phyloP scores from a whole-genome alignment of 768 basidiomycete genomes.

The Termitomyces bulborhizus region DNA sequence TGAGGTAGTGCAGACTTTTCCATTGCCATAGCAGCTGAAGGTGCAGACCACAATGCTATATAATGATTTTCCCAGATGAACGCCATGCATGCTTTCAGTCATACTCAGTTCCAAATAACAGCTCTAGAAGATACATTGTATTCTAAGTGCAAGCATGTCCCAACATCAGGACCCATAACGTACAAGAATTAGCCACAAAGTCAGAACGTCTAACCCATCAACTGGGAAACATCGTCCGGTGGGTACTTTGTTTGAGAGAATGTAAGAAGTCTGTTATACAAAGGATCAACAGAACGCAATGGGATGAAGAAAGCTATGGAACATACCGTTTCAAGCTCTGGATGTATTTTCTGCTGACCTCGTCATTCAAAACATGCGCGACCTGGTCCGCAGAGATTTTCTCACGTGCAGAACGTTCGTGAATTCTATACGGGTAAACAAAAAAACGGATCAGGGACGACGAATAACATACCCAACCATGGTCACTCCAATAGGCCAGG shows the following conservation, averaged over 20 bases:
- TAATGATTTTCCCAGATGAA: too few species aligned
- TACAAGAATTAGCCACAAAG: neutral
- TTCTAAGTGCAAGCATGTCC: neutral
- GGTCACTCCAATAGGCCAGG: constrained; percentile 99
- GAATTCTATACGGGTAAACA: constrained; percentile 50
- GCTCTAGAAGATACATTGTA: neutral
- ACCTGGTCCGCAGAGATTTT: constrained; percentile 98
- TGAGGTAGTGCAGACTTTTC: constrained; percentile 7
- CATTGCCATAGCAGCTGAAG: neutral
- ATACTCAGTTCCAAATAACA: neutral
- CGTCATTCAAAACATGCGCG: constrained; percentile 97
- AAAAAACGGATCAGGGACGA: neutral
- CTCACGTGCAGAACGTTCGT: constrained; percentile 95
- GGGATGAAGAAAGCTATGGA: neutral
- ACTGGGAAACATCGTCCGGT: constrained; percentile 83
- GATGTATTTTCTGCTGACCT: constrained; percentile 98
- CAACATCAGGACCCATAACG: neutral
- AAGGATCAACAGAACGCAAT: neutral
- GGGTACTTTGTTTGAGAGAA: constrained; percentile 97
- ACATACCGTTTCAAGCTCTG: constrained; percentile 91
- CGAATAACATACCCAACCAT: constrained; percentile 84
- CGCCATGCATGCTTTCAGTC: neutral
- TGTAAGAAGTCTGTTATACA: constrained; percentile 66
- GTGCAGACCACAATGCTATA: neutral
- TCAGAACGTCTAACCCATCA: constrained; percentile 58